Percentiles rank a stretch among this genome's conserved stretches.
Evolutionary conservation across 371 early-diverging fungal genomes (phyloP).

Genomic region (Nosema muscidifuracis): DNA sequence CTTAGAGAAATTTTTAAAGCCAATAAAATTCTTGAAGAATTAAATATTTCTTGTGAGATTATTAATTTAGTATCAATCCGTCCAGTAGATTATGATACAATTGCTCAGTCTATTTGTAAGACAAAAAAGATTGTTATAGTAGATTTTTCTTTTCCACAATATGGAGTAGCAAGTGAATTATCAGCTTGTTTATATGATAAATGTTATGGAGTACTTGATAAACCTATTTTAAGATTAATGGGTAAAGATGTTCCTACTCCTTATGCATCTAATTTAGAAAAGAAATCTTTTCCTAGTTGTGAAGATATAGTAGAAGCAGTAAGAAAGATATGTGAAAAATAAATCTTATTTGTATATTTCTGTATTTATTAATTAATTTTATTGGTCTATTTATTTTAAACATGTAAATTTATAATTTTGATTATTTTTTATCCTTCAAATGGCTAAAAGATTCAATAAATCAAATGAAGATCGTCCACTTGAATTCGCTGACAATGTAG

Average conservation of each 20-base stretch:
- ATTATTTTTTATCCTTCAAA: not conserved
- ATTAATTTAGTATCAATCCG: constrained; percentile 94
- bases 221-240: constrained; percentile 82
- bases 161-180: constrained; percentile 90
- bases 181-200: constrained; percentile 84
- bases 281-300: constrained; percentile 72
- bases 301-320: constrained; percentile 69
- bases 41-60: constrained; percentile 75
- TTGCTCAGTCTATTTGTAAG: constrained; percentile 84
- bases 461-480: constrained; percentile 46
- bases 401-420: too few species aligned
- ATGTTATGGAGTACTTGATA: constrained; percentile 74
- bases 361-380: too few species aligned
- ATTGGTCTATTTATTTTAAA: too few species aligned
- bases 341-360: too few species aligned
- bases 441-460: constrained; percentile 23
- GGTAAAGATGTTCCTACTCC: constrained; percentile 96
- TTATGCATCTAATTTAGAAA: constrained; percentile 88
- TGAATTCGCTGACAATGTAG: constrained; percentile 54
- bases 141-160: constrained; percentile 91
- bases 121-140: constrained; percentile 90
- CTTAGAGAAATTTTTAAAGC: constrained; percentile 82
- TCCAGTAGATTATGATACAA: constrained; percentile 84
- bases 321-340: not conserved
- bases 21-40: constrained; percentile 72